Conservation (phyloP, 2,329 filamentous ascomycete genomes). For the Phialocephala sp. region DNA sequence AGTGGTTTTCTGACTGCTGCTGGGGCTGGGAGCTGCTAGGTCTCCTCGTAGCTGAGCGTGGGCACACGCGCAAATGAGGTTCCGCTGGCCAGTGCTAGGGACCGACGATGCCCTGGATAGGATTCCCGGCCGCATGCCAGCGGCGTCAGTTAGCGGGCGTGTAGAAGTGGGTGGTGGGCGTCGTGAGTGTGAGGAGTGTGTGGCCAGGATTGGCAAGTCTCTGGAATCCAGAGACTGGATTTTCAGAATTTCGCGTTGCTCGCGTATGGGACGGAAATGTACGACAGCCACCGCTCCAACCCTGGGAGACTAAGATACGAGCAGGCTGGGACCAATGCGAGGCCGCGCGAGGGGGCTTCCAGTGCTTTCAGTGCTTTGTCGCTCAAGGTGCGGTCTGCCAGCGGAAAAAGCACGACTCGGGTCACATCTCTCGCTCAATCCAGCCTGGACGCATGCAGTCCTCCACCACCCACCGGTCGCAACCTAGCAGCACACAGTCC, state of each 20-base stretch:
- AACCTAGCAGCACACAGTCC: background rate
- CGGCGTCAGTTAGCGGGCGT: conserved; percentile 5
- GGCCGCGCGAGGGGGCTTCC: background rate
- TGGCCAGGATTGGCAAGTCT: too few relatives aligned
- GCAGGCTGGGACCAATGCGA: background rate
- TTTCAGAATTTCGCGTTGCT: background rate
- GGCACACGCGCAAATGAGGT: conserved; percentile 13
- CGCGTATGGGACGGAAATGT: background rate
- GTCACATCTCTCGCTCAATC: conserved; percentile 22
- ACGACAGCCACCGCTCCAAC: conserved; percentile 5
- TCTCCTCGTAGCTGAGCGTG: background rate
- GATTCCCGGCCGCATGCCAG: conserved; percentile 5
- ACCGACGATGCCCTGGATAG: background rate
- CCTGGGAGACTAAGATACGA: background rate
- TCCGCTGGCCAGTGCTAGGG: background rate
- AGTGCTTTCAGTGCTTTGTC: too few relatives aligned
- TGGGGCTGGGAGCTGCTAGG: conserved; percentile 4
- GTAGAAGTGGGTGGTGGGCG: background rate
- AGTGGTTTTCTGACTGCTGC: background rate
- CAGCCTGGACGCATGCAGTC: conserved; percentile 19
- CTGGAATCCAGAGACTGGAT: background rate
- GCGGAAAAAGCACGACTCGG: conserved; percentile 21
- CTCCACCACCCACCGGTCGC: conserved; percentile 8
- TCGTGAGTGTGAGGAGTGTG: too few relatives aligned
- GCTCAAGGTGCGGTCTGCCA: background rate